Conservation (phyloP, 495 filamentous ascomycete genomes). For the Aspergillus bertholletiae region DNA sequence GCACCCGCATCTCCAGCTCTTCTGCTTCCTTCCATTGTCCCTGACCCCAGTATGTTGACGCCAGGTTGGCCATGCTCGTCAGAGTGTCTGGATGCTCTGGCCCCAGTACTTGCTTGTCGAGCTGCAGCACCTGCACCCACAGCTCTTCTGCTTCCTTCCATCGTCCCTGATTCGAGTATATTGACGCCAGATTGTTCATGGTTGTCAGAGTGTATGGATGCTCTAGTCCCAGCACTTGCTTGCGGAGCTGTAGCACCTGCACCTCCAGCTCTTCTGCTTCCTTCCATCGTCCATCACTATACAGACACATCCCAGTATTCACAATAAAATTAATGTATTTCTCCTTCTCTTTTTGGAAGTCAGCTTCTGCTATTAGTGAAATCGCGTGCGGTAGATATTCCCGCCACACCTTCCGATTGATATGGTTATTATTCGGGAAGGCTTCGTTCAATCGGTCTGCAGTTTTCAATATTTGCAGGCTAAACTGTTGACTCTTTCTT, state of each 20-base stretch:
- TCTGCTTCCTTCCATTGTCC: too few relatives aligned
- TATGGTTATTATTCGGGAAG: constrained; percentile 19
- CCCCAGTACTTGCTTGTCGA: too few relatives aligned
- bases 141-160: too few relatives aligned
- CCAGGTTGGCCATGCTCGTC: too few relatives aligned
- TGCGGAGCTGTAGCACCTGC: constrained; percentile 4
- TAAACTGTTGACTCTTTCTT: constrained; percentile 10
- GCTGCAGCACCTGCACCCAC: too few relatives aligned
- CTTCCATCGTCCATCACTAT: constrained; percentile 7
- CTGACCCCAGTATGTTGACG: too few relatives aligned
- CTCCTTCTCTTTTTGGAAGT: not conserved
- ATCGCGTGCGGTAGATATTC: constrained; percentile 25
- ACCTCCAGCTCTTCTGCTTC: constrained; percentile 18
- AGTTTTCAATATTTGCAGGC: constrained; percentile 7
- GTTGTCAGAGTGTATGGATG: constrained; percentile 21
- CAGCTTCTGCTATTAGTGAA: not conserved
- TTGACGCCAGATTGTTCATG: constrained; percentile 20
- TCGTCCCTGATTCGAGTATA: constrained; percentile 11
- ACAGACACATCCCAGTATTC: not conserved
- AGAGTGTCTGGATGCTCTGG: too few relatives aligned
- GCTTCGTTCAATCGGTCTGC: constrained; percentile 12
- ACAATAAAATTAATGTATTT: not conserved
- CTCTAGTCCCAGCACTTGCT: constrained; percentile 22
- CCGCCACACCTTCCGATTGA: constrained; percentile 22
- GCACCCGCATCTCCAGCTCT: too few relatives aligned